Evolutionary conservation across 257 asterid species (phyloP).

Genomic region (Gynochthodes officinalis): DNA sequence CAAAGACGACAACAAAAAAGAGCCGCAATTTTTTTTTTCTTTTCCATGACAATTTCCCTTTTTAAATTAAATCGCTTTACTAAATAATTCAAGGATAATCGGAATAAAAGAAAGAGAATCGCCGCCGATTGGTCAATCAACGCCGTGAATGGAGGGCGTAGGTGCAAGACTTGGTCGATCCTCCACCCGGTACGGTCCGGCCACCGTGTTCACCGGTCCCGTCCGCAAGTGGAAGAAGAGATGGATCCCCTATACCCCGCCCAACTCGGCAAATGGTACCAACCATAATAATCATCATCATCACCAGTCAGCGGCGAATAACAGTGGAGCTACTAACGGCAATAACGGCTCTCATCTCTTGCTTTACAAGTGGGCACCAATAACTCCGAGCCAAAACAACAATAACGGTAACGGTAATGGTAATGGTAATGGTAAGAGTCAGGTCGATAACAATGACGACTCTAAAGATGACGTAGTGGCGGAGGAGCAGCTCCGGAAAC

Average conservation of each 20-base stretch:
- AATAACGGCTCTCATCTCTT: constrained; percentile 53
- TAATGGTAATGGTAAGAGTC: constrained; percentile 23
- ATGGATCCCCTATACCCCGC: constrained; percentile 54
- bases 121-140: constrained; percentile 26
- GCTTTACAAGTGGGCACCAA: constrained; percentile 82
- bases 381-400: constrained; percentile 42
- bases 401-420: constrained; percentile 16
- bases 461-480: constrained; percentile 32
- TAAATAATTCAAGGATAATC: background rate
- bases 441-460: constrained; percentile 36
- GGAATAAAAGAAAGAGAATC: background rate
- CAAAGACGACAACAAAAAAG: no score
- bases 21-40: background rate
- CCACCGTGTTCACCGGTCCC: constrained; percentile 88
- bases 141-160: constrained; percentile 79
- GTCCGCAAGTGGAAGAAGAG: constrained; percentile 84
- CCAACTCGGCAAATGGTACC: constrained; percentile 19
- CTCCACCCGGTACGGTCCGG: constrained; percentile 80
- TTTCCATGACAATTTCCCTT: background rate
- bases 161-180: constrained; percentile 89
- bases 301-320: constrained; percentile 30
- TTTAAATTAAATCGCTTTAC: background rate
- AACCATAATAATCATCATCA: constrained; percentile 13
- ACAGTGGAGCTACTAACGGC: constrained; percentile 45
- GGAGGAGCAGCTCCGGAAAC: constrained; percentile 70